Conservation (phyloP, 129 eudicot species). For the Deinandra increscens region DNA sequence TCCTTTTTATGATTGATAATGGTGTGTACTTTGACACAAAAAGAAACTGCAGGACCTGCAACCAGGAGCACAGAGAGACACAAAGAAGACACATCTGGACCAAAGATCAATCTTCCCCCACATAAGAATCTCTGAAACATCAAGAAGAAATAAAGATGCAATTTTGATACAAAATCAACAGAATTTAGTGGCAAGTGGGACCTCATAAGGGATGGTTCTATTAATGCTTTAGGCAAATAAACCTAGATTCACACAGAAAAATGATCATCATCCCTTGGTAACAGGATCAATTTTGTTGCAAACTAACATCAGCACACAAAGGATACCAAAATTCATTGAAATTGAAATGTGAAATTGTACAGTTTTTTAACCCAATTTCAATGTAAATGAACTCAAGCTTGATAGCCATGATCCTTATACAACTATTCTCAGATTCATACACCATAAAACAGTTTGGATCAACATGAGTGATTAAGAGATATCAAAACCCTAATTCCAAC, state of each 20-base stretch:
- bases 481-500: background rate
- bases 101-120: conserved; percentile 94
- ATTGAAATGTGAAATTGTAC: background rate
- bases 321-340: background rate
- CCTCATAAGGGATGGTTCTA: background rate
- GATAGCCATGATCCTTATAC: conserved; percentile 1
- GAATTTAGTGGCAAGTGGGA: background rate
- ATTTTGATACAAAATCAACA: conserved; percentile 2
- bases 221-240: background rate
- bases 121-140: conserved; percentile 69
- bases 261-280: background rate
- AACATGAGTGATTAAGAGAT: background rate
- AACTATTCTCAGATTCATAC: too few species aligned
- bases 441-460: background rate
- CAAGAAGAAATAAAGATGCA: background rate
- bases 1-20: conserved; percentile 38
- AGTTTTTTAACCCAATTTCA: background rate
- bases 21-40: conserved; percentile 47
- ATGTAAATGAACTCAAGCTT: conserved; percentile 3
- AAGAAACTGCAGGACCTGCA: conserved; percentile 67
- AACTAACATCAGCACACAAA: background rate
- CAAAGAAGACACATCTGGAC: conserved; percentile 82
- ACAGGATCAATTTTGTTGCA: background rate
- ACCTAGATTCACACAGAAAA: background rate
- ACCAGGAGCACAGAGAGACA: conserved; percentile 57